Evolutionary conservation across 768 basidiomycete genomes (phyloP), one percentile per base, ranked within the genome.

Genomic region (Pisolithus microcarpus): DNA sequence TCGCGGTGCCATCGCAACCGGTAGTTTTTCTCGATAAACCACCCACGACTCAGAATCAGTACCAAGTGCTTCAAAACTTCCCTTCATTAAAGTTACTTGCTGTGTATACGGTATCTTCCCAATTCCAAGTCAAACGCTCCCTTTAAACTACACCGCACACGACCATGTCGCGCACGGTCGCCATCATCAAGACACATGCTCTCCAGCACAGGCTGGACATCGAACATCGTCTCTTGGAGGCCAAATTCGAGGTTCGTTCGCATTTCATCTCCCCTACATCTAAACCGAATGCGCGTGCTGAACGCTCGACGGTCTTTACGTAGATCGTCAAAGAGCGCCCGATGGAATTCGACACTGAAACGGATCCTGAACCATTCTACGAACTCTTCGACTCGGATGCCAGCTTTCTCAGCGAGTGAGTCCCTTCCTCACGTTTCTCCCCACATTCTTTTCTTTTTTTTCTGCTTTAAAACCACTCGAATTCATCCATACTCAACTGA

Each of bases 271-370:
- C 40, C 49, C 53, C 45, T 39, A 34, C n/a, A 38, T 51, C 53
- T 49, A 56, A 44, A 40, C 44, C 48, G 58, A 36, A 56, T 51
- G 38, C 55, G 44, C 50, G 38, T 48, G 52, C 19, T n/a, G 30
- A 49, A 23, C 50, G 60, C 36, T 51, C n/a, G 18, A 49, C 36
- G 19, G 53, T 53, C 49, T 7, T 56, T 49, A 39, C 54, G 28
- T 64, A 86, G 86, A 88, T 91, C 60, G 80, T 88, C 52, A 91
- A 91, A 67, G 90, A 91, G 66, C 72, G 90, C 18, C 88, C 89
- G 65, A 88, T 92, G 84, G 87, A 87, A 56, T 91, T 92, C 58
- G 88, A 91, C 61, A 77, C 80, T 15, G 89, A 91, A 60, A 79
- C 83, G 11, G 88, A 91, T 57, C 86, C 85, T 23, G 89, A 89